Evolutionary conservation across 805 yeast genomes (phyloP).

Genomic region (Wickerhamiella dianesei): DNA sequence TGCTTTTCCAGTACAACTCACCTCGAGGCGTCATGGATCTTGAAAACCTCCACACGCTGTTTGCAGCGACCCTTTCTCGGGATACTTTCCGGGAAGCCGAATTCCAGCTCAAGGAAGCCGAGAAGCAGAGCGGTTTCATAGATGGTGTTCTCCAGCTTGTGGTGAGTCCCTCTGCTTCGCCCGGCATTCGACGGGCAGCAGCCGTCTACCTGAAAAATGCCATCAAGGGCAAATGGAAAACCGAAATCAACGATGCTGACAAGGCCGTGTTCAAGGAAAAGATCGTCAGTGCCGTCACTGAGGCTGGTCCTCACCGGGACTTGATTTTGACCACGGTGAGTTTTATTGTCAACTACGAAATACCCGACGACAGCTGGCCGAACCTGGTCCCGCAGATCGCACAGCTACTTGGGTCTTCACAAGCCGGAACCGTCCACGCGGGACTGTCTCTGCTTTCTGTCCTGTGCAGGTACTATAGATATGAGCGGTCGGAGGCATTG

Average conservation of each 20-base stretch:
- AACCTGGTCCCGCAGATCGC: conserved; percentile 35
- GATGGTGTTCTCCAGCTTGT: conserved; percentile 74
- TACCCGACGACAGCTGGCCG: conserved; percentile 39
- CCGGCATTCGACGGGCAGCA: conserved; percentile 50
- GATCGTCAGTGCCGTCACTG: conserved; percentile 48
- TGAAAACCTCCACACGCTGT: conserved; percentile 35
- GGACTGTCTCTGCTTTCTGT: conserved; percentile 63
- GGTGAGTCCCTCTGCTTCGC: conserved; percentile 36
- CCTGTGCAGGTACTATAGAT: conserved; percentile 55
- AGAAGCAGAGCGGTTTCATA: conserved; percentile 54
- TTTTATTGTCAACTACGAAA: conserved; percentile 37
- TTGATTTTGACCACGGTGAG: conserved; percentile 28
- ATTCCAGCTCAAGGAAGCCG: conserved; percentile 41
- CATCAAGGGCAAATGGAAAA: conserved; percentile 49
- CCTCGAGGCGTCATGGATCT: no score
- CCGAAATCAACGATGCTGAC: conserved; percentile 35
- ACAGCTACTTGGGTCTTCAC: conserved; percentile 31
- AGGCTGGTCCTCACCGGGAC: conserved; percentile 27
- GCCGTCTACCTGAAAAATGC: conserved; percentile 76
- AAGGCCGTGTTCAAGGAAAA: conserved; percentile 60
- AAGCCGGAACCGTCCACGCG: conserved; percentile 39
- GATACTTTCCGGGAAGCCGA: conserved; percentile 63
- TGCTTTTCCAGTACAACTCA: no score
- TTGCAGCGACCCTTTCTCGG: conserved; percentile 63
- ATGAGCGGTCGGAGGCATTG: conserved; percentile 42